Evolutionary conservation across 2,329 filamentous ascomycete species (phyloP).

Genomic region (Aspergillus ustus): DNA sequence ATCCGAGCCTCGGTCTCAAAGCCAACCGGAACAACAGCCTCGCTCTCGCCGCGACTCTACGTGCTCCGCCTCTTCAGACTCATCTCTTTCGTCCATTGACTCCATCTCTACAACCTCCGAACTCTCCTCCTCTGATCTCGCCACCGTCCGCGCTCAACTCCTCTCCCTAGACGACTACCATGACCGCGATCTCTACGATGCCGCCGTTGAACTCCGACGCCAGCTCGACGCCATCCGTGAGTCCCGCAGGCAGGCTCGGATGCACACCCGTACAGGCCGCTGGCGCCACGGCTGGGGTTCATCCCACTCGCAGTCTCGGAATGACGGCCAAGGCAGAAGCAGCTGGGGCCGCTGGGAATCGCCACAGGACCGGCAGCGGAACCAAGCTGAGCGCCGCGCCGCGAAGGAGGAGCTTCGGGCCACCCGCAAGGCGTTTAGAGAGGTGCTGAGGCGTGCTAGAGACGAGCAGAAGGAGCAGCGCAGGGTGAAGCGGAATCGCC

Average conservation of each 20-base stretch:
- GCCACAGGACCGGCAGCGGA: slow-evolving; percentile 37
- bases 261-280: slow-evolving; percentile 24
- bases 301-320: slow-evolving; percentile 12
- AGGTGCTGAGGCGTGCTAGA: slow-evolving; percentile 40
- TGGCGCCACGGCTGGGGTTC: slow-evolving; percentile 29
- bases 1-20: background rate
- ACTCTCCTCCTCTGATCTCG: slow-evolving; percentile 40
- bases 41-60: slow-evolving; percentile 34
- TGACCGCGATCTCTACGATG: slow-evolving; percentile 41
- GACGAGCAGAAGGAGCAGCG: slow-evolving; percentile 40
- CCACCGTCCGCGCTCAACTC: slow-evolving; percentile 41
- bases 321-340: slow-evolving; percentile 23
- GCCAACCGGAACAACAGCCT: slow-evolving; percentile 11
- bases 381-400: slow-evolving; percentile 33
- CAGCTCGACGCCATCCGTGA: slow-evolving; percentile 40
- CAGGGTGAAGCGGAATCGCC: slow-evolving; percentile 28
- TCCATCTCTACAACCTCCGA: slow-evolving; percentile 44
- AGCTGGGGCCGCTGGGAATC: slow-evolving; percentile 44
- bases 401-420: slow-evolving; percentile 45
- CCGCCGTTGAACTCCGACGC: slow-evolving; percentile 40
- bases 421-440: slow-evolving; percentile 43
- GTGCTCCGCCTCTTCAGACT: slow-evolving; percentile 37
- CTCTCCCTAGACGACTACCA: slow-evolving; percentile 40
- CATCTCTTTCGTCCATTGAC: slow-evolving; percentile 44
- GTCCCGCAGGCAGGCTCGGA: slow-evolving; percentile 37